phyloP scores from a whole-genome alignment of 306 rosid genomes.

The Calophaca sinica region DNA sequence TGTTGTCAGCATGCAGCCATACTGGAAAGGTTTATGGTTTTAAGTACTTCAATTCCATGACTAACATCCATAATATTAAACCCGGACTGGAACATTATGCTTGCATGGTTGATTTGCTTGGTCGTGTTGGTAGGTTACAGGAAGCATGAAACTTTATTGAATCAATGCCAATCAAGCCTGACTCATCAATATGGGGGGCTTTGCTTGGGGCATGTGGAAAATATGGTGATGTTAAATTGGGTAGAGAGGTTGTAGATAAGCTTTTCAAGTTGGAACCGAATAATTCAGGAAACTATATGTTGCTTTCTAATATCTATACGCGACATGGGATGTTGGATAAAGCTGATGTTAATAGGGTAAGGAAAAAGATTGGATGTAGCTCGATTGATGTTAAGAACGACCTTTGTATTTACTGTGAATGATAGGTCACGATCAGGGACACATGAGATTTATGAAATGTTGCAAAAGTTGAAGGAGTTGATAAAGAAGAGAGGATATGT shows the following conservation, averaged over 20 bases:
- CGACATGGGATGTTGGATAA: constrained; percentile 61
- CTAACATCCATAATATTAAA: constrained; percentile 49
- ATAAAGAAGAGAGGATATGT: constrained; percentile 57
- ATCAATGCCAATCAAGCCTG: constrained; percentile 64
- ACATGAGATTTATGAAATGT: constrained; percentile 58
- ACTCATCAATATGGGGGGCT: constrained; percentile 69
- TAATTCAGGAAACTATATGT: constrained; percentile 66
- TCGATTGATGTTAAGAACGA: constrained; percentile 66
- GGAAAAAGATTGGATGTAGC: constrained; percentile 68
- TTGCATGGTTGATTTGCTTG: constrained; percentile 75
- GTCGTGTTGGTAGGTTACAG: constrained; percentile 62
- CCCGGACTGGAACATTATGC: constrained; percentile 73
- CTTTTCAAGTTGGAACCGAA: constrained; percentile 72
- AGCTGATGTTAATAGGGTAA: constrained; percentile 65
- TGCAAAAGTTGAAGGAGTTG: constrained; percentile 55
- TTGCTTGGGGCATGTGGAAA: constrained; percentile 70
- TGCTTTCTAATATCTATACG: constrained; percentile 60
- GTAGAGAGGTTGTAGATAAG: constrained; percentile 61
- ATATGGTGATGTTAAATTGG: constrained; percentile 62
- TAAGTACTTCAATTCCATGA: constrained; percentile 63
- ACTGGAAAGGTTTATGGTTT: constrained; percentile 61
- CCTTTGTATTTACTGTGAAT: constrained; percentile 60
- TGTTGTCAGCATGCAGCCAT: constrained; percentile 71
- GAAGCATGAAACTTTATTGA: constrained; percentile 63
- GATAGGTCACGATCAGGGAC: constrained; percentile 64